Base-by-base conservation (phyloP, 2,329 filamentous ascomycete species). In the Aureobasidium zeae region DNA sequence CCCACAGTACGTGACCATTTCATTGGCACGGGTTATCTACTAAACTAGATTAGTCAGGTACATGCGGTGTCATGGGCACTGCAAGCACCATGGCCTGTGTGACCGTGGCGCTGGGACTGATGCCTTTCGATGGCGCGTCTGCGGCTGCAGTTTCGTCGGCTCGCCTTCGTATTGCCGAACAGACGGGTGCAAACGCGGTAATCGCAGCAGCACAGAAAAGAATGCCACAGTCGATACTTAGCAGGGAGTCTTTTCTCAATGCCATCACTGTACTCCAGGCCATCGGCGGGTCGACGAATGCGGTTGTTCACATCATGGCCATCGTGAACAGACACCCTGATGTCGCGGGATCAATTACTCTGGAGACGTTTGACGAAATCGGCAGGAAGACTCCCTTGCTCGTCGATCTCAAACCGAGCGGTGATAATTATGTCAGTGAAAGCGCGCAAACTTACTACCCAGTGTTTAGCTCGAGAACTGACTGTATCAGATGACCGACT, bases 61-160 rank as follows among this genome's bases (percentile, higher is more conserved):
- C 72, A 3, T 74, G 72, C 51, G 71, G 72, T n/a, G 71, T 74
- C 5, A 74, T 74, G 72, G 72, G 71, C 9, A 75, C 72, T 10
- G 72, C 72, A 2, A 73, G 69, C 44, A 75, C 72, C 1, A 76
- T 76, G 68, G 72, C 71, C 5, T 75, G 72, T 49, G 57, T 75
- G 11, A 68, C 66, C 4, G 71, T 65, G 24, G 72, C 65, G 0
- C 57, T 76, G 3, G 72, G 72, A 3, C 57, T 75, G 55, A 74
- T 74, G 63, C 69, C 71, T 2, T 58, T 73, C 3, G 59, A 64
- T 35, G 71, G 71, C 16, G 72, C 72, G 3, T 67, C 69, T 20
- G 71, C 72, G 2, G 69, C 72, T 16, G 72, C 72, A 3, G 70
- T 75, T 0, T 74, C 70, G 3, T 69, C 71, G 5, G 63, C 68